These are phyloP conservation scores for Rhododendron henanense DNA, from an alignment of 148 eudicot genomes.

Conservation along the genomic window DNA sequence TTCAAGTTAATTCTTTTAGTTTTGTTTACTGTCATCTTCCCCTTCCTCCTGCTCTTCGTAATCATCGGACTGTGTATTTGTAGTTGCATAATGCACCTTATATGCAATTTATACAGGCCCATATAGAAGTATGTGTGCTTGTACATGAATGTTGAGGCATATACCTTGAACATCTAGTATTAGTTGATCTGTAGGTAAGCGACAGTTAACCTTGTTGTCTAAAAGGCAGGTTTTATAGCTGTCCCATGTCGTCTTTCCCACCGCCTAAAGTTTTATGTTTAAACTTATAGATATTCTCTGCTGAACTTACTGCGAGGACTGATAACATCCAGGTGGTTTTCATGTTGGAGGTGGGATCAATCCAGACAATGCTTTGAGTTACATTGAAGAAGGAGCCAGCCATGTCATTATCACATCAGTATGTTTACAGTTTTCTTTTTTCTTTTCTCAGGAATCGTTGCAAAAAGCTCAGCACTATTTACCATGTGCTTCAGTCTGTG, in stretches of 20 bases:
- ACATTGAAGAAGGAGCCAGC: conserved; percentile 90
- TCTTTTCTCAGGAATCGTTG: not conserved
- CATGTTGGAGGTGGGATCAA: conserved; percentile 98
- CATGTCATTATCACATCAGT: conserved; percentile 96
- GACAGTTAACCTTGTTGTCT: not conserved
- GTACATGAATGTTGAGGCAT: not conserved
- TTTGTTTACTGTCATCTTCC: not conserved
- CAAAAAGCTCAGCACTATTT: not conserved
- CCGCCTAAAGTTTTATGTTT: conserved; percentile 1
- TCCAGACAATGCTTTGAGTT: conserved; percentile 64
- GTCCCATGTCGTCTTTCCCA: conserved; percentile 3
- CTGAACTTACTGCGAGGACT: conserved; percentile 47
- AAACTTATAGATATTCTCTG: conserved; percentile 38
- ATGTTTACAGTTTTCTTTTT: conserved; percentile 12
- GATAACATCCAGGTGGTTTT: conserved; percentile 81
- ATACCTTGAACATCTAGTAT: not conserved
- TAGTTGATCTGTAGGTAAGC: not conserved
- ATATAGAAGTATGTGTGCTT: not conserved
- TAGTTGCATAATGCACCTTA: not conserved
- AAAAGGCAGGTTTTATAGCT: not conserved
- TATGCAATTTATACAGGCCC: not conserved
- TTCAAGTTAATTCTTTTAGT: not conserved
- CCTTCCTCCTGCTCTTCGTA: not conserved
- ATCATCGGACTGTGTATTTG: not conserved
- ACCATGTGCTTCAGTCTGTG: not conserved